Conservation (phyloP, 2,329 filamentous ascomycete species). For the Colletotrichum endophyticum region DNA sequence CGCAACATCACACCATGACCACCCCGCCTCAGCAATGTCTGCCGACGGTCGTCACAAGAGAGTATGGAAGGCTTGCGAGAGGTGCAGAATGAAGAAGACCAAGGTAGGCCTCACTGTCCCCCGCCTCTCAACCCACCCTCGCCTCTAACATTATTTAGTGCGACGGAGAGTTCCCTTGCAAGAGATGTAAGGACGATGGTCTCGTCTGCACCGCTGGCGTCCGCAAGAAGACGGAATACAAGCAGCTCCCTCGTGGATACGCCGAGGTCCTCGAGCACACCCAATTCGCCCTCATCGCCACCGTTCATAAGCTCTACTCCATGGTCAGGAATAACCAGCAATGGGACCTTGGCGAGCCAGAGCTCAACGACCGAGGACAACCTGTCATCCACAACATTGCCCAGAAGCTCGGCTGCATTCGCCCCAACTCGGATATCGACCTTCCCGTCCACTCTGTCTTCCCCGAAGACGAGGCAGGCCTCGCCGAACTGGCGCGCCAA, state of each 20-base stretch:
- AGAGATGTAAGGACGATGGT: conserved; percentile 70
- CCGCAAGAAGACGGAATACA: conserved; percentile 72
- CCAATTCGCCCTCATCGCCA: conserved; percentile 67
- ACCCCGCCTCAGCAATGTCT: conserved; percentile 39
- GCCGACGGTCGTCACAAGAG: conserved; percentile 64
- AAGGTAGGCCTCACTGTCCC: conserved; percentile 50
- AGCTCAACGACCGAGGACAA: conserved; percentile 66
- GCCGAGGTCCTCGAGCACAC: conserved; percentile 70
- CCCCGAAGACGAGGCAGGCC: conserved; percentile 64
- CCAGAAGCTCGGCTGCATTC: conserved; percentile 67
- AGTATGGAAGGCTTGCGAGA: conserved; percentile 71
- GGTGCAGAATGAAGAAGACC: conserved; percentile 73
- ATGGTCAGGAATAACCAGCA: conserved; percentile 64
- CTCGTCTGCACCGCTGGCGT: conserved; percentile 68
- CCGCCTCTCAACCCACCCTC: neutral
- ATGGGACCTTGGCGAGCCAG: conserved; percentile 68
- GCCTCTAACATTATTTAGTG: conserved; percentile 45
- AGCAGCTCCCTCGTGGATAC: conserved; percentile 68
- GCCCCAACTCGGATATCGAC: conserved; percentile 65
- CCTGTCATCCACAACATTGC: conserved; percentile 71
- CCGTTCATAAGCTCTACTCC: conserved; percentile 68
- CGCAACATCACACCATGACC: conserved; percentile 41
- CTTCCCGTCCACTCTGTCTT: conserved; percentile 63
- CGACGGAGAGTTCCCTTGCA: conserved; percentile 70
- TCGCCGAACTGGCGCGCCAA: conserved; percentile 61